Conservation (phyloP, 441 rosid genomes). For the Populus hybrid region DNA sequence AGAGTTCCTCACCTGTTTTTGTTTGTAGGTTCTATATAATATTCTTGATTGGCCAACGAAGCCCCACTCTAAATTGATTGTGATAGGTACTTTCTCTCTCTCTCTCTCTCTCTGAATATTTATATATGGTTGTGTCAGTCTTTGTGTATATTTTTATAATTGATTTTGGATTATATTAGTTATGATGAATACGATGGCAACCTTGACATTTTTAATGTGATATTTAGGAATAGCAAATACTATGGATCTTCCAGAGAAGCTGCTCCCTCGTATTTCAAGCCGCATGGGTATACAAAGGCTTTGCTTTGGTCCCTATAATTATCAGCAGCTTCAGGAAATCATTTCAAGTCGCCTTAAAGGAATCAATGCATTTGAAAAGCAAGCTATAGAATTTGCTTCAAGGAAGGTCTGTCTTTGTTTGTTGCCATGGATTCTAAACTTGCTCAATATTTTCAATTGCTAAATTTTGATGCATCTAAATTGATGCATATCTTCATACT, state of each 20-base stretch:
- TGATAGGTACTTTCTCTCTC: conserved; percentile 49
- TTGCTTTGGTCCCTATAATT: conserved; percentile 91
- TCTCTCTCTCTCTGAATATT: not conserved
- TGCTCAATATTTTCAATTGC: conserved; percentile 1
- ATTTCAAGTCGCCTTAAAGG: conserved; percentile 77
- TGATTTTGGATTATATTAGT: conserved; percentile 2
- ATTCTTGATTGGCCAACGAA: conserved; percentile 97
- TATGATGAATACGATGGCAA: conserved; percentile 2
- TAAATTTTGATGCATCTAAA: not conserved
- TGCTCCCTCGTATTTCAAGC: conserved; percentile 97
- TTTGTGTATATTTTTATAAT: not conserved
- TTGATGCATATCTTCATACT: not conserved
- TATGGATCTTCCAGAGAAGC: conserved; percentile 98
- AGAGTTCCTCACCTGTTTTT: conserved; percentile 15
- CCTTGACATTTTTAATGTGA: conserved; percentile 5
- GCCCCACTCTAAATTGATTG: conserved; percentile 78
- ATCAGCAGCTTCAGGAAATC: conserved; percentile 93
- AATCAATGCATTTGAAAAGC: conserved; percentile 83
- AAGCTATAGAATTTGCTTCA: conserved; percentile 94
- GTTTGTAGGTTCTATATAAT: conserved; percentile 67
- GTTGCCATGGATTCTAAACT: conserved; percentile 1
- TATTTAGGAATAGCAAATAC: conserved; percentile 90
- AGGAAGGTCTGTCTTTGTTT: conserved; percentile 55
- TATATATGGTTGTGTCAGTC: not conserved
- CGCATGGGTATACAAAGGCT: conserved; percentile 96